phyloP scores from a whole-genome alignment of 345 rosid species.

The Jatropha curcas region DNA sequence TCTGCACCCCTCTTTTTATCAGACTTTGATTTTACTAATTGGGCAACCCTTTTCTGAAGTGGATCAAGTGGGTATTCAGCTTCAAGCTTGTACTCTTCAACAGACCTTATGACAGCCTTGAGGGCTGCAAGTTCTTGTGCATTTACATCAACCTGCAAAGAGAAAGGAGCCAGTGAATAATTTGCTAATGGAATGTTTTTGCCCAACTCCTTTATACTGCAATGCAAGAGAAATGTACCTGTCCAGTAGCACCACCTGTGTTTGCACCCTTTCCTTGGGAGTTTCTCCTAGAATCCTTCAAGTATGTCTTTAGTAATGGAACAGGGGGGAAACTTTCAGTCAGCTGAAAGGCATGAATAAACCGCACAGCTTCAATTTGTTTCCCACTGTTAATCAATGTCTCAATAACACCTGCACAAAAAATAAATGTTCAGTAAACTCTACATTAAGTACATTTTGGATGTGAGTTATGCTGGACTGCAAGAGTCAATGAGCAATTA shows the following conservation, averaged over 20 bases:
- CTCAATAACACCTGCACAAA: conserved; percentile 49
- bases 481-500: conserved; percentile 7
- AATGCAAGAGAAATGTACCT: conserved; percentile 31
- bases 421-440: conserved; percentile 7
- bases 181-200: conserved; percentile 1
- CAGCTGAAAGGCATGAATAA: conserved; percentile 57
- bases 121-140: conserved; percentile 55
- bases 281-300: conserved; percentile 56
- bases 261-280: conserved; percentile 49
- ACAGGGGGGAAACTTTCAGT: conserved; percentile 53
- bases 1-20: conserved; percentile 50
- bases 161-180: not conserved
- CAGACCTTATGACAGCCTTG: conserved; percentile 49
- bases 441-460: not conserved
- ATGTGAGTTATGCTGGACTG: conserved; percentile 6
- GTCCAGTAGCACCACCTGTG: conserved; percentile 32
- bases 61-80: conserved; percentile 56
- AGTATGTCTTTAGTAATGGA: conserved; percentile 51
- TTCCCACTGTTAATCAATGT: conserved; percentile 44
- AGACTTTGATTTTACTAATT: conserved; percentile 47
- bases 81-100: conserved; percentile 53
- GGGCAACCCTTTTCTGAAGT: conserved; percentile 53
- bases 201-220: not conserved
- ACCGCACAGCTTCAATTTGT: conserved; percentile 57
- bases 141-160: conserved; percentile 42